These are phyloP conservation scores for Cladosporium sp. DNA, from an alignment of 2,329 filamentous ascomycete species.

Conservation along the genomic window DNA sequence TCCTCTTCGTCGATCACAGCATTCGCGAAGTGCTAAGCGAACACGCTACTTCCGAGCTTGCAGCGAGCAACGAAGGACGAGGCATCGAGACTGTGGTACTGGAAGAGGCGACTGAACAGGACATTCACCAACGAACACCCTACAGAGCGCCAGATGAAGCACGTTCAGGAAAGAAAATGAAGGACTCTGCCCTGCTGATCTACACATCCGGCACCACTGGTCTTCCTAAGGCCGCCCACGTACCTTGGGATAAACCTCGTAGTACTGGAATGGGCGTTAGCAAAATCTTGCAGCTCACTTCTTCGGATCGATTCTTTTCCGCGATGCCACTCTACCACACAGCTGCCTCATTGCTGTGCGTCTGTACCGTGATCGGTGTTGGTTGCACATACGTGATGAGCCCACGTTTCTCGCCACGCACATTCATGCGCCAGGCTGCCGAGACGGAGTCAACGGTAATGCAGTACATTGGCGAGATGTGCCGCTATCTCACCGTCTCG, in stretches of 20 bases:
- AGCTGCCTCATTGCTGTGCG: slow-evolving; percentile 70
- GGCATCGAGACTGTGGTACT: slow-evolving; percentile 63
- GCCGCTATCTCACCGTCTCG: slow-evolving; percentile 74
- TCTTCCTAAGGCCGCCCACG: slow-evolving; percentile 62
- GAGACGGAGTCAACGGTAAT: slow-evolving; percentile 70
- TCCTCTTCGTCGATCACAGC: slow-evolving; percentile 69
- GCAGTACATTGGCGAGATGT: slow-evolving; percentile 87
- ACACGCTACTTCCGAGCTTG: slow-evolving; percentile 49
- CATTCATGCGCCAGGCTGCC: slow-evolving; percentile 77
- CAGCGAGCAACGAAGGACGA: slow-evolving; percentile 43
- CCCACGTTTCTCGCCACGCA: slow-evolving; percentile 73
- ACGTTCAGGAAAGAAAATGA: slow-evolving; percentile 31
- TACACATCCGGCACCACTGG: slow-evolving; percentile 87
- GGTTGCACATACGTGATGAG: slow-evolving; percentile 71
- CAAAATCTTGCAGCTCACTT: slow-evolving; percentile 60
- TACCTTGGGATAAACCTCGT: slow-evolving; percentile 36
- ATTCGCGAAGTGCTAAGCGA: slow-evolving; percentile 59
- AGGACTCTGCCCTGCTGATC: slow-evolving; percentile 70
- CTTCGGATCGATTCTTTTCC: slow-evolving; percentile 78
- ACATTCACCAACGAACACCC: slow-evolving; percentile 30
- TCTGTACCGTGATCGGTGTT: slow-evolving; percentile 53
- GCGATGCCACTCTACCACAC: slow-evolving; percentile 90
- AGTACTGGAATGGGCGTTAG: slow-evolving; percentile 30
- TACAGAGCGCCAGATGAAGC: slow-evolving; percentile 36
- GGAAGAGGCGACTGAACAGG: slow-evolving; percentile 54